Base-by-base conservation (phyloP, 768 basidiomycete species). In the Xerocomellus intermedius region DNA sequence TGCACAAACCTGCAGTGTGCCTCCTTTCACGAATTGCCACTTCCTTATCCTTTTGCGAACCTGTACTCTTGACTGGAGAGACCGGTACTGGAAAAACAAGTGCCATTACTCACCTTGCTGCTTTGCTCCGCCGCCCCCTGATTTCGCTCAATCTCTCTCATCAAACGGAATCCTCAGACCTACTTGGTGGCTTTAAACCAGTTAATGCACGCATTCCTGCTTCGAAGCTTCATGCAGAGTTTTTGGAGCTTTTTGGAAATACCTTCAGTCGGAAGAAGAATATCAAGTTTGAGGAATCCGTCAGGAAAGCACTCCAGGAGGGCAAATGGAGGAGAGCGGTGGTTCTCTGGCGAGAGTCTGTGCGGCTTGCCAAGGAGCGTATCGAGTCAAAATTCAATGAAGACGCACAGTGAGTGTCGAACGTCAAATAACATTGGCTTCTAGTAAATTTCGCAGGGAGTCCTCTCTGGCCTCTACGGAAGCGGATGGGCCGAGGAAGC, bases 41-140 rank as follows among this genome's bases (percentile, higher is more conserved):
- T 21, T 82, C 88, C 0, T 77, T 94, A 43, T 77, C 85, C 0
- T 75, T 88, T 43, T 73, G 73, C 14, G 97, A 99, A 66, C 94
- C 97, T 5, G 77, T 95, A 5, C 80, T 99, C 8, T 80, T 99
- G 24, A 94, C 94, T 0, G 97, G 97, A 43, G 97, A 99, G 75
- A 99, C 97, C 2, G 97, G 97, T n/a, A 99, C 97, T 1, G 97
- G 97, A 14, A 99, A 99, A 73, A 99, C 97, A 0, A 95, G 94
- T 49, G 82, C 85, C 19, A 83, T 99, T 16, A 90, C 94, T 3
- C 85, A 97, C 64, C 79, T 98, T 30, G 88, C 97, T 12, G 79
- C 85, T 2, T 71, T 90, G n/a, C 79, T 97, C 28, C 80, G 79
- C 8, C 82, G 83, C 12, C 84, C 86, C 0, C 80, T 99, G 33